Evolutionary conservation across 2,329 filamentous ascomycete species (phyloP).

Genomic region (Orbilia blumenaviensis): DNA sequence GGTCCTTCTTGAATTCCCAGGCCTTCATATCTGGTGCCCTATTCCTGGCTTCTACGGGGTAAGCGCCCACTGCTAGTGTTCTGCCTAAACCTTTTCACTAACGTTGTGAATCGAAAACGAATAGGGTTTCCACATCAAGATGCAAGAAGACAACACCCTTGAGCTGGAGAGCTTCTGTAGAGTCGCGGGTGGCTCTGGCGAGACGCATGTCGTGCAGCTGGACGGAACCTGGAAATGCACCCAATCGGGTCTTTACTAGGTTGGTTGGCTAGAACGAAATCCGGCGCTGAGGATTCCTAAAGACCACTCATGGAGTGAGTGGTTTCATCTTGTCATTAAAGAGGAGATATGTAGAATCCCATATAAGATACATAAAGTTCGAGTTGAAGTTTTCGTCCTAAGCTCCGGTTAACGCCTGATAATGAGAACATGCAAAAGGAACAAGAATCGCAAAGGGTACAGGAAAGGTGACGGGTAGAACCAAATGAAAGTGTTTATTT

Average conservation of each 20-base stretch:
- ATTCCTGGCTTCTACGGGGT: conserved; percentile 48
- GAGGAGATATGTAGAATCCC: conserved; percentile 8
- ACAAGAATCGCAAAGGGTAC: not conserved
- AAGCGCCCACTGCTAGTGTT: not conserved
- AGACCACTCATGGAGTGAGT: too few relatives aligned
- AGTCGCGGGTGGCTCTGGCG: conserved; percentile 30
- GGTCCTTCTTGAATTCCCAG: conserved; percentile 26
- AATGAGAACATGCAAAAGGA: not conserved
- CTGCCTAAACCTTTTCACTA: not conserved
- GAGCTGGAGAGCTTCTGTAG: conserved; percentile 41
- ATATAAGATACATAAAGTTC: conserved; percentile 1
- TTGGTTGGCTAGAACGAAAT: too few relatives aligned
- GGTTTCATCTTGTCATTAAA: conserved; percentile 2
- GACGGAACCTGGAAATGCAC: conserved; percentile 39
- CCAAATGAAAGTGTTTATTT: conserved; percentile 13
- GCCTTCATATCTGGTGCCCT: conserved; percentile 27
- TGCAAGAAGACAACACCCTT: conserved; percentile 21
- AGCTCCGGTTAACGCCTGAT: conserved; percentile 4
- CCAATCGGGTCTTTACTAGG: conserved; percentile 10
- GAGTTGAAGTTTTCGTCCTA: not conserved
- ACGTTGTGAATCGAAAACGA: not conserved
- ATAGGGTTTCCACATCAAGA: conserved; percentile 39
- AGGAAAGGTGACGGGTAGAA: not conserved
- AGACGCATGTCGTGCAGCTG: conserved; percentile 18
- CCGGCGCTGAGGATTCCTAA: too few relatives aligned